These are phyloP conservation scores for Magnolia kwangsiensis DNA, from an alignment of 164 flowering plant genomes.

Conservation along the genomic window DNA sequence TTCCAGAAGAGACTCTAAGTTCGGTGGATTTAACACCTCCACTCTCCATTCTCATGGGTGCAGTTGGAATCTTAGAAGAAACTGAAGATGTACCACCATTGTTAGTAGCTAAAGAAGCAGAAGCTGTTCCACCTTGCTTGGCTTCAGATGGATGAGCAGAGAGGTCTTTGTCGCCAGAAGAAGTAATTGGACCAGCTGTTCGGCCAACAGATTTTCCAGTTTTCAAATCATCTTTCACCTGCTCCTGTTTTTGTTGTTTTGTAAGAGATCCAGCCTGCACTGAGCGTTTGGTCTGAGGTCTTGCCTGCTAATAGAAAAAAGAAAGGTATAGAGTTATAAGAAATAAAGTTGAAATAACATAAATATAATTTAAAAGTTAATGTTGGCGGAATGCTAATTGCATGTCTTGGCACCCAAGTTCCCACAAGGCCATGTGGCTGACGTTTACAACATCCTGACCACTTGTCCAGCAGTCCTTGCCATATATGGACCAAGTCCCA, in stretches of 20 bases:
- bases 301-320: slow-evolving; percentile 39
- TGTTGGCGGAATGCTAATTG: no score
- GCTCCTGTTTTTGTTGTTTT: slow-evolving; percentile 56
- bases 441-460: no score
- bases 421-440: no score
- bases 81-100: slow-evolving; percentile 43
- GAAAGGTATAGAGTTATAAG: neutral
- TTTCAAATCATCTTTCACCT: slow-evolving; percentile 61
- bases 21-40: slow-evolving; percentile 44
- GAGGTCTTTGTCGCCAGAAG: slow-evolving; percentile 45
- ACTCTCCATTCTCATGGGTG: slow-evolving; percentile 36
- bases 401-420: no score
- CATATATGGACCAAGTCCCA: no score
- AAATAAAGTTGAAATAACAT: neutral
- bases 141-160: slow-evolving; percentile 37
- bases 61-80: slow-evolving; percentile 32
- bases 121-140: slow-evolving; percentile 36
- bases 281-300: slow-evolving; percentile 44
- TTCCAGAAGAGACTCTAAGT: slow-evolving; percentile 31
- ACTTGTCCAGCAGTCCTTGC: no score
- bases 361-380: no score
- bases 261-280: slow-evolving; percentile 42
- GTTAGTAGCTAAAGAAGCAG: slow-evolving; percentile 28
- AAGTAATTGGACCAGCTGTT: slow-evolving; percentile 24
- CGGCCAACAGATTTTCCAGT: slow-evolving; percentile 50